These are phyloP conservation scores for Tetracentron sinense DNA, from an alignment of 164 flowering plant genomes.

Conservation along the genomic window DNA sequence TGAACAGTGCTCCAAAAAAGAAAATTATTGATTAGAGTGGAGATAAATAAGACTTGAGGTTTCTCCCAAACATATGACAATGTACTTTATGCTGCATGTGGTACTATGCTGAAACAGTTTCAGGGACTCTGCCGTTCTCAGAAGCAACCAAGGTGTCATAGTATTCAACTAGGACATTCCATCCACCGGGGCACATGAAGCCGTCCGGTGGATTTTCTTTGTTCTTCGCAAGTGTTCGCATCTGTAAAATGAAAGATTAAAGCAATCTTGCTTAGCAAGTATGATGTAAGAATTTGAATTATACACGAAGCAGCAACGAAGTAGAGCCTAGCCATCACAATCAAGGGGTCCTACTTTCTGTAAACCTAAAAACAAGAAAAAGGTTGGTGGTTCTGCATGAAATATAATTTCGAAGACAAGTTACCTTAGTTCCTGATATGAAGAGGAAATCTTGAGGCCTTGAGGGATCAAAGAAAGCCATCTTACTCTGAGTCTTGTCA, in stretches of 20 bases:
- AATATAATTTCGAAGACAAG: not conserved
- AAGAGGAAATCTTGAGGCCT: slow-evolving; percentile 87
- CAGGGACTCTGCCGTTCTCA: slow-evolving; percentile 47
- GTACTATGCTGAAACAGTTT: slow-evolving; percentile 52
- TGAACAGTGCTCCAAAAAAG: slow-evolving; percentile 12
- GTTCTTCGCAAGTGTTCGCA: slow-evolving; percentile 87
- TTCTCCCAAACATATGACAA: slow-evolving; percentile 22
- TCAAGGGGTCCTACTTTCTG: no score
- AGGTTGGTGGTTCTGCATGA: not conserved
- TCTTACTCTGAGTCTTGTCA: slow-evolving; percentile 72
- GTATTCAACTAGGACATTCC: slow-evolving; percentile 86
- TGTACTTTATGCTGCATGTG: slow-evolving; percentile 2
- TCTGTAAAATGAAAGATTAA: slow-evolving; percentile 42
- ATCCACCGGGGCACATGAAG: slow-evolving; percentile 96
- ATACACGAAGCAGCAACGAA: not conserved
- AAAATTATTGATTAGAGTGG: slow-evolving; percentile 15
- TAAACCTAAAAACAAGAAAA: no score
- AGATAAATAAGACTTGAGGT: slow-evolving; percentile 22
- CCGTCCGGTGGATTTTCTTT: slow-evolving; percentile 88
- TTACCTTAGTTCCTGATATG: slow-evolving; percentile 98
- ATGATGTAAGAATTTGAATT: not conserved
- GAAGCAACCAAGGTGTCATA: slow-evolving; percentile 61
- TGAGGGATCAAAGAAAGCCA: slow-evolving; percentile 97
- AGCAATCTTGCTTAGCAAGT: slow-evolving; percentile 3
- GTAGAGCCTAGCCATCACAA: not conserved